Evolutionary conservation across 352 stramenopile species (phyloP).

Genomic region (Phytophthora pinifolia): DNA sequence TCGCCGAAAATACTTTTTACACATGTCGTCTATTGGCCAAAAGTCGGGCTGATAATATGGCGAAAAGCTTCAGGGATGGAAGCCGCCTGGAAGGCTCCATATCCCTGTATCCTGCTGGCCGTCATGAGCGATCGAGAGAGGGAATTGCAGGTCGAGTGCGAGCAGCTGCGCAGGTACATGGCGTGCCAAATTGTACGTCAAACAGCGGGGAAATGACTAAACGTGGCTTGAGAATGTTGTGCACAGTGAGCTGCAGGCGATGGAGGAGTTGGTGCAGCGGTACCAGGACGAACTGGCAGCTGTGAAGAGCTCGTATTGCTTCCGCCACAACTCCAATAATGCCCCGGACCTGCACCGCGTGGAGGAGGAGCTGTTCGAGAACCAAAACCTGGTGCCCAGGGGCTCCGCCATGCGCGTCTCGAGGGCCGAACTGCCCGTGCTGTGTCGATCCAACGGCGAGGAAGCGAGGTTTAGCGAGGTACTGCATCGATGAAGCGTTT

Average conservation of each 20-base stretch:
- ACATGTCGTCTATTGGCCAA: constrained; percentile 2
- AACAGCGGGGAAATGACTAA: not conserved
- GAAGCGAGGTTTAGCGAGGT: constrained; percentile 47
- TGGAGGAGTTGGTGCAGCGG: constrained; percentile 57
- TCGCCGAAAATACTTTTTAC: too few relatives aligned
- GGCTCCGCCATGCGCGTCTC: constrained; percentile 24
- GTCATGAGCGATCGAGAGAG: constrained; percentile 31
- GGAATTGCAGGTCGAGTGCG: constrained; percentile 39
- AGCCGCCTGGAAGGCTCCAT: not conserved
- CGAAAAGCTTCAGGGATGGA: too few relatives aligned
- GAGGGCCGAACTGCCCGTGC: constrained; percentile 23
- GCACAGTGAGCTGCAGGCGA: constrained; percentile 51
- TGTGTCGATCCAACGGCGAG: constrained; percentile 34
- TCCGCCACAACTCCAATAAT: constrained; percentile 3
- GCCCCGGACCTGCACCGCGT: constrained; percentile 30
- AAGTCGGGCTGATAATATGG: not conserved
- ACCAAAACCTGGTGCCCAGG: constrained; percentile 42
- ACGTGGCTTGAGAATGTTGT: constrained; percentile 2
- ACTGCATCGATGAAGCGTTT: not conserved
- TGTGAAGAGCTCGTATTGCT: not conserved
- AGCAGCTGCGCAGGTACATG: constrained; percentile 34
- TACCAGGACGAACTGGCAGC: constrained; percentile 57
- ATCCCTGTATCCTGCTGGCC: not conserved
- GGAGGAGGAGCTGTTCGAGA: constrained; percentile 59
- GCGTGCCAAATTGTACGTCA: not conserved